Percentiles rank a stretch among this genome's conserved stretches.
Evolutionary conservation across 1,284 basidiomycete genomes (phyloP).

Genomic region (Boletus albobrunnescens): DNA sequence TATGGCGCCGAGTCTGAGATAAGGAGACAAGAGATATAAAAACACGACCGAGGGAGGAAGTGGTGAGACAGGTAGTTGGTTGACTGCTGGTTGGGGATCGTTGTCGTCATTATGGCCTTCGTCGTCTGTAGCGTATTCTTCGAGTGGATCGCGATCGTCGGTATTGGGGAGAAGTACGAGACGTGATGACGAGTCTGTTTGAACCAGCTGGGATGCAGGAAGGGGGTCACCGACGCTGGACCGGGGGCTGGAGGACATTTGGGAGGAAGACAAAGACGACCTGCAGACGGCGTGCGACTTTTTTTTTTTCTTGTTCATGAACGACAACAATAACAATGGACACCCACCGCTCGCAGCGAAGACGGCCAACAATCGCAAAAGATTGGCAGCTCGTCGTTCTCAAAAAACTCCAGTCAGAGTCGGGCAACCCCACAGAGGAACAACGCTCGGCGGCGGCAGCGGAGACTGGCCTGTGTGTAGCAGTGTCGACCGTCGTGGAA

Average conservation of each 20-base stretch:
- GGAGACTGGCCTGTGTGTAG: slow-evolving; percentile 33
- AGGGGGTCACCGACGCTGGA: slow-evolving; percentile 13
- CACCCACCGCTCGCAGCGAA: slow-evolving; percentile 1
- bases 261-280: not conserved
- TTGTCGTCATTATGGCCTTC: slow-evolving; percentile 38
- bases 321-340: slow-evolving; percentile 3
- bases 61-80: slow-evolving; percentile 45
- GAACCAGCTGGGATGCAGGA: not conserved
- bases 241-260: slow-evolving; percentile 15
- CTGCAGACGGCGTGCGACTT: slow-evolving; percentile 20
- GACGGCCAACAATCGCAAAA: slow-evolving; percentile 20
- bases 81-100: slow-evolving; percentile 38
- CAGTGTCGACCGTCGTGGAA: not conserved
- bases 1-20: slow-evolving; percentile 66
- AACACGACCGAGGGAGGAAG: slow-evolving; percentile 57
- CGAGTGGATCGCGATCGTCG: slow-evolving; percentile 40
- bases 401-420: slow-evolving; percentile 22
- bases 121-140: slow-evolving; percentile 52
- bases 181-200: slow-evolving; percentile 40
- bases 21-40: slow-evolving; percentile 64
- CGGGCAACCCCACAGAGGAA: slow-evolving; percentile 21
- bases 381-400: slow-evolving; percentile 33
- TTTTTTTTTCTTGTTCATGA: slow-evolving; percentile 4
- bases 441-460: slow-evolving; percentile 21
- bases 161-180: slow-evolving; percentile 60